A percentile compares a stretch with the other conserved stretches of the same genome.
phyloP scores from a whole-genome alignment of 176 grass and related monocot genomes.

The Lolium rigidum region DNA sequence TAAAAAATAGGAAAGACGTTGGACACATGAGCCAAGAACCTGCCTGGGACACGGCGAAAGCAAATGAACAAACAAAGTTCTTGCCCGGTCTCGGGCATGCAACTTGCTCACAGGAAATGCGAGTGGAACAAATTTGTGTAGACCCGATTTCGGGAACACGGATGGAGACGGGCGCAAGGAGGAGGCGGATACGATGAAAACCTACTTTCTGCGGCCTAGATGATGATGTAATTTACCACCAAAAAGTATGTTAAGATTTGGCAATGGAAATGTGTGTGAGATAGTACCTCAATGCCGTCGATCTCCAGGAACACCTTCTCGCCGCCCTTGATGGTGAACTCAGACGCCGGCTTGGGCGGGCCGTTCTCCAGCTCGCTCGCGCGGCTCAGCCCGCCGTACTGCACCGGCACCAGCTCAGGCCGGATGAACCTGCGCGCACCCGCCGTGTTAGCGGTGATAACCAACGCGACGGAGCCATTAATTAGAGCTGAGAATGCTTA shows the following conservation, averaged over 20 bases:
- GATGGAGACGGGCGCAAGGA: conserved; percentile 20
- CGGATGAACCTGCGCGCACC: conserved; percentile 74
- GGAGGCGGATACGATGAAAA: background rate
- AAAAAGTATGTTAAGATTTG: too few relatives aligned
- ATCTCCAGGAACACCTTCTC: conserved; percentile 98
- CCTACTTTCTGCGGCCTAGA: too few relatives aligned
- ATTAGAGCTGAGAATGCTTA: background rate
- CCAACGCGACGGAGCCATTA: too few relatives aligned
- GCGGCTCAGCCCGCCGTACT: conserved; percentile 88
- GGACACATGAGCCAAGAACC: background rate
- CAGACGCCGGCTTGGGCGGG: conserved; percentile 88
- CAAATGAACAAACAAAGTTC: background rate
- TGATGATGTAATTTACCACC: too few relatives aligned
- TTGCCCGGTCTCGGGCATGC: conserved; percentile 10
- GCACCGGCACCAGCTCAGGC: conserved; percentile 91
- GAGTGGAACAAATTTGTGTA: conserved; percentile 14
- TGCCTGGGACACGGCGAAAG: conserved; percentile 35
- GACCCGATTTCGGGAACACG: background rate
- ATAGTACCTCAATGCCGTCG: conserved; percentile 91
- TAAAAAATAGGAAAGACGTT: background rate
- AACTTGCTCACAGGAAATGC: background rate
- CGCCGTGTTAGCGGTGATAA: background rate
- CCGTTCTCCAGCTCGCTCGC: conserved; percentile 82
- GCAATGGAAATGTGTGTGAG: too few relatives aligned
- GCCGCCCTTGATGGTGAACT: conserved; percentile 94